Evolutionary conservation across 306 rosid genomes (phyloP).

Genomic region (Psophocarpus tetragonolobus): DNA sequence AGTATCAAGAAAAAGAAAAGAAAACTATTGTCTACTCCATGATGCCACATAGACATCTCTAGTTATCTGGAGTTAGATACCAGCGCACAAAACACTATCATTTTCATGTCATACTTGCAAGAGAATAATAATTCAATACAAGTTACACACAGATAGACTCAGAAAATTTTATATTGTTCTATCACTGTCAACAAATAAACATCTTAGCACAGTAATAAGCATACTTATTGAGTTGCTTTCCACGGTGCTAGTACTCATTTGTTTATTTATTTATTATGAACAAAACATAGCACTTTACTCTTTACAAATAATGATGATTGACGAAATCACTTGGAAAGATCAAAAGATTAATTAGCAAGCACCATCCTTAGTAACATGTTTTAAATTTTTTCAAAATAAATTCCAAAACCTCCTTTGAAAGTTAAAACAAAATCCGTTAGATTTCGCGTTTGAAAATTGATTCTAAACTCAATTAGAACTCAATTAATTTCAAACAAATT

Average conservation of each 20-base stretch:
- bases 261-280: background rate
- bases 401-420: no score
- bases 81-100: background rate
- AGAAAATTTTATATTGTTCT: background rate
- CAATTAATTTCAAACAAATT: no score
- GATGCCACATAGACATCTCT: background rate
- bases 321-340: background rate
- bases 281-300: background rate
- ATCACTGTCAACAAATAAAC: background rate
- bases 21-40: background rate
- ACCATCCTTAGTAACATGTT: background rate
- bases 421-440: no score
- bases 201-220: background rate
- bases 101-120: background rate
- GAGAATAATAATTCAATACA: conserved; percentile 2
- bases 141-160: background rate
- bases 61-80: background rate
- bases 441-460: no score
- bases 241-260: background rate
- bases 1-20: background rate
- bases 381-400: no score
- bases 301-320: background rate
- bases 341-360: background rate
- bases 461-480: no score
- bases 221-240: conserved; percentile 4